Evolutionary conservation across 768 basidiomycete species (phyloP).

Genomic region (Russula earlei): DNA sequence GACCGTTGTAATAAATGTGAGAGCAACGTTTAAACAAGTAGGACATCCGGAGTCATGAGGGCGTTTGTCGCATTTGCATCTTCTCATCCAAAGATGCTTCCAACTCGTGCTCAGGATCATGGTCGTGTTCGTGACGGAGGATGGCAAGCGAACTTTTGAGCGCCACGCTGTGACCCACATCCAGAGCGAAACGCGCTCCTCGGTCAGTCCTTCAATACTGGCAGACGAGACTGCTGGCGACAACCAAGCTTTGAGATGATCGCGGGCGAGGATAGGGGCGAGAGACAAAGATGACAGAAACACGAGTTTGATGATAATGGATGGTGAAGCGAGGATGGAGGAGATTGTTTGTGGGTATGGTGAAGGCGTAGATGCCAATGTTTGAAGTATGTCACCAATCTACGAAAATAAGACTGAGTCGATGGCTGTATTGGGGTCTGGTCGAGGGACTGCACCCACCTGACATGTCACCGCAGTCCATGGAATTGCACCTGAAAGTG

Average conservation of each 20-base stretch:
- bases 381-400: conserved; percentile 84
- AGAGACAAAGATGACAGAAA: conserved; percentile 77
- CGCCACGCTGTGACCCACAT: conserved; percentile 65
- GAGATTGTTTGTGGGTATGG: conserved; percentile 72
- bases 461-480: conserved; percentile 93
- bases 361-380: conserved; percentile 63
- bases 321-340: conserved; percentile 73
- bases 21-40: conserved; percentile 12
- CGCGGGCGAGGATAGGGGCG: conserved; percentile 75
- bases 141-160: conserved; percentile 45
- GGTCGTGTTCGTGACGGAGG: conserved; percentile 40
- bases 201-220: conserved; percentile 21
- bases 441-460: conserved; percentile 34
- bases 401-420: conserved; percentile 25
- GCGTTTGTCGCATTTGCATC: not conserved
- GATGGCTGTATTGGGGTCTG: not conserved
- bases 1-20: conserved; percentile 5
- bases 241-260: conserved; percentile 52
- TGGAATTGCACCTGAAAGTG: conserved; percentile 72
- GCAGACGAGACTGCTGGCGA: conserved; percentile 24
- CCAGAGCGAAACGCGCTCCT: conserved; percentile 41
- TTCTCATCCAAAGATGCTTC: conserved; percentile 9
- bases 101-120: conserved; percentile 9
- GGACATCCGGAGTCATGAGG: conserved; percentile 3
- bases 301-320: conserved; percentile 74